These are phyloP conservation scores for Pulveroboletus ravenelii DNA, from an alignment of 768 basidiomycete species.

Conservation along the genomic window DNA sequence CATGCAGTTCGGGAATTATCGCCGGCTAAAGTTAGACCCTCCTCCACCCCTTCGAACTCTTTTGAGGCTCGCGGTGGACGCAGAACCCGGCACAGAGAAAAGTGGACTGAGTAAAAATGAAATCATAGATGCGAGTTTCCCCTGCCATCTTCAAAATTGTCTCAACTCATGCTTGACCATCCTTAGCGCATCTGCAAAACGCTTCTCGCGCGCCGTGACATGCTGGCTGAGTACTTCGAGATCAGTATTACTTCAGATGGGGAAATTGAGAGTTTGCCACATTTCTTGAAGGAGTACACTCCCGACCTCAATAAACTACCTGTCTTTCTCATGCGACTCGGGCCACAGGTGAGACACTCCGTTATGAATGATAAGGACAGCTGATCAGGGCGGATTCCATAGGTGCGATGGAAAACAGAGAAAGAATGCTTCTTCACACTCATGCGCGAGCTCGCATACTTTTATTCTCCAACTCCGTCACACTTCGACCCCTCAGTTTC, in stretches of 20 bases:
- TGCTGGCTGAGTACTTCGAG: slow-evolving; percentile 92
- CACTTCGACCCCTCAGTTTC: slow-evolving; percentile 13
- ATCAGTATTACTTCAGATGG: slow-evolving; percentile 65
- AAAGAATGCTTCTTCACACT: slow-evolving; percentile 81
- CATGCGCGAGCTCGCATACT: slow-evolving; percentile 85
- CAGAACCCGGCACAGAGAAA: slow-evolving; percentile 44
- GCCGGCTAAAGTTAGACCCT: slow-evolving; percentile 75
- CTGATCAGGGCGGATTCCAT: not conserved
- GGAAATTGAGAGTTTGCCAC: slow-evolving; percentile 68
- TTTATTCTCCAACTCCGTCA: slow-evolving; percentile 60
- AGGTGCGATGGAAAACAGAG: slow-evolving; percentile 91
- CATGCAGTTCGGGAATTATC: slow-evolving; percentile 84
- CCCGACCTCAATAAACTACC: slow-evolving; percentile 91
- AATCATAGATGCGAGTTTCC: slow-evolving; percentile 62
- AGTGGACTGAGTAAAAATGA: slow-evolving; percentile 53
- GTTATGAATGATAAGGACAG: not conserved
- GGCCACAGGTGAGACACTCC: slow-evolving; percentile 63
- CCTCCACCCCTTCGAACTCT: slow-evolving; percentile 68
- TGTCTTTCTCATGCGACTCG: slow-evolving; percentile 83
- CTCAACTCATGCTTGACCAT: not conserved
- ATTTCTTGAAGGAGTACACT: slow-evolving; percentile 80
- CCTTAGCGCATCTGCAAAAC: slow-evolving; percentile 60
- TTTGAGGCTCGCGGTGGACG: slow-evolving; percentile 75
- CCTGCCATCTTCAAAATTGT: not conserved
- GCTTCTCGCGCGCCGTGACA: slow-evolving; percentile 59